Evolutionary conservation across 345 rosid species (phyloP), one percentile per base, ranked within the genome.

Genomic region (Eucalyptus polybractea): DNA sequence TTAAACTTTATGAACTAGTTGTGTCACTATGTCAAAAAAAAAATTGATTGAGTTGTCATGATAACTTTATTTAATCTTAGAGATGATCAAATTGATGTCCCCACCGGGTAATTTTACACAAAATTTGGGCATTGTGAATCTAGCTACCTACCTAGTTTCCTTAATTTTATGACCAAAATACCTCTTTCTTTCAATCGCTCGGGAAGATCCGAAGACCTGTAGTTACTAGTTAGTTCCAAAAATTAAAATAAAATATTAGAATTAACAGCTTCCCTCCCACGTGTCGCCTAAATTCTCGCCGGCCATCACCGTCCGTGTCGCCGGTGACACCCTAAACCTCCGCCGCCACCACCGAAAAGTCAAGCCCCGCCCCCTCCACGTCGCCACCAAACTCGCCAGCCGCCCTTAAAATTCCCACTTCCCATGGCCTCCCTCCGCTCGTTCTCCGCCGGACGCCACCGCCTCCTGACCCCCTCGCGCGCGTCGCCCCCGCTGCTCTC

Each of bases 381-480:
- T 88, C 89, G 47, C 14, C 86, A n/a, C 16, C 89, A 12, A 81
- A 3, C 33, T 62, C 40, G 11, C 89, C 50, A 21, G 17, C 27
- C 50, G 27, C 33, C 58, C 29, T 47, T 50, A 76, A 88, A 88
- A 69, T 22, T 62, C 37, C 53, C 88, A 50, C 81, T 44, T 81
- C 89, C 13, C 33, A 91, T 91, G 93, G 91, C 92, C 7, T 67
- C 91, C 16, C 58, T 89, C 47, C 88, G 87, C 33, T 51, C 88
- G 16, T 69, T 60, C 87, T 50, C 31, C 42, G 21, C 88, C 24
- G 85, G 85, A 40, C 85, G 85, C 85, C 80, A 8, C 91, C 83
- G 47, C 85, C 80, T 29, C 90, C 27, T 7, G 45, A 4, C 22
- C 33, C 11, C 87, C 37, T 16, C 21, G 24, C 67, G 50, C 86